Conservation (phyloP, 148 eudicot genomes). For the Talinum fruticosum region DNA sequence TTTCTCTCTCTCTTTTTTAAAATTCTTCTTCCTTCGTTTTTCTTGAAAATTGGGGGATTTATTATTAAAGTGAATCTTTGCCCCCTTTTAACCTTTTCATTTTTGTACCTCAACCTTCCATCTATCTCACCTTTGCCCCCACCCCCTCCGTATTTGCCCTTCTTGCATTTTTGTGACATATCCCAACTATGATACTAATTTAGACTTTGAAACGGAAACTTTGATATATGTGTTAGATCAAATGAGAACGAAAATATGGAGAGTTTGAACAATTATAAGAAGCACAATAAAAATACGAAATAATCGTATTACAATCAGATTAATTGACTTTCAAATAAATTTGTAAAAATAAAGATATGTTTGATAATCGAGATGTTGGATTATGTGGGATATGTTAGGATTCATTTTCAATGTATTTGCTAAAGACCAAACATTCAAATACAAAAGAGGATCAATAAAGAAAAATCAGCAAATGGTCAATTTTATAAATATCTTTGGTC, state of each 20-base stretch:
- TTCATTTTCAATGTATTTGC: not conserved
- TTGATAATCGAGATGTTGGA: not conserved
- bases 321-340: no score
- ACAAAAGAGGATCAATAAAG: conserved; percentile 7
- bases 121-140: not conserved
- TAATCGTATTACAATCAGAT: no score
- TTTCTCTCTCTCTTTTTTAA: not conserved
- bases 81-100: not conserved
- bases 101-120: conserved; percentile 3
- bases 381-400: conserved; percentile 3
- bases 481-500: conserved; percentile 3
- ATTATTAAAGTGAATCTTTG: not conserved
- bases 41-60: not conserved
- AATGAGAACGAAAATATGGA: no score
- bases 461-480: conserved; percentile 13
- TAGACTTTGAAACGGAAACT: no score
- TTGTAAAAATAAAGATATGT: no score
- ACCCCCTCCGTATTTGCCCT: not conserved
- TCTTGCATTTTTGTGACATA: not conserved
- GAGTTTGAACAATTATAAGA: no score
- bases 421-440: conserved; percentile 20
- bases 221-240: no score
- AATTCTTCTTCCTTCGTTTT: not conserved
- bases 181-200: no score
- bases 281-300: no score